phyloP scores from a whole-genome alignment of 179 eudicot species.

The Carnegiea gigantea region DNA sequence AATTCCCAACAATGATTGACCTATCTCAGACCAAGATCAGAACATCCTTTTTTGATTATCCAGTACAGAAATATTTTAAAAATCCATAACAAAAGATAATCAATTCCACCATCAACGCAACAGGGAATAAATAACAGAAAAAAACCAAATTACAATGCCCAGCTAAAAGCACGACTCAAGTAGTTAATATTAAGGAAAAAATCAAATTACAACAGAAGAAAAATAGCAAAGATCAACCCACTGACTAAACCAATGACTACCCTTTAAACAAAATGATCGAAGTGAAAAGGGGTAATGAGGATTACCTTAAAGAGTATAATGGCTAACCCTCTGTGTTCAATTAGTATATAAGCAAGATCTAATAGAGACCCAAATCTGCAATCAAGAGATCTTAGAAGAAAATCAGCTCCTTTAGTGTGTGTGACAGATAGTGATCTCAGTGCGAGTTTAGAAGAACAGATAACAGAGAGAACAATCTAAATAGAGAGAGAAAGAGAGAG shows the following conservation, averaged over 20 bases:
- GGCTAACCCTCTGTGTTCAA: constrained; percentile 3
- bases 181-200: too few relatives aligned
- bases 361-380: constrained; percentile 21
- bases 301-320: constrained; percentile 29
- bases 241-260: not conserved
- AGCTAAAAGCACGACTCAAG: constrained; percentile 13
- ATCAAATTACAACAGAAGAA: too few relatives aligned
- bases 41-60: constrained; percentile 20
- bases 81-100: not conserved
- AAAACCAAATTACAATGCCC: constrained; percentile 13
- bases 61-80: not conserved
- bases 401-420: not conserved
- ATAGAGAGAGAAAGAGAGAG: too few relatives aligned
- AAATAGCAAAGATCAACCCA: constrained; percentile 17
- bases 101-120: constrained; percentile 12
- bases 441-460: not conserved
- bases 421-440: constrained; percentile 23
- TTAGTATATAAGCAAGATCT: not conserved
- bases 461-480: constrained; percentile 15
- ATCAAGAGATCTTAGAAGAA: constrained; percentile 23
- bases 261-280: not conserved
- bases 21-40: constrained; percentile 5
- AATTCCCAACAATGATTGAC: not conserved
- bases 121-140: not conserved
- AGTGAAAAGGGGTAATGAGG: not conserved